These are phyloP conservation scores for Lichtheimia ornata DNA, from an alignment of 371 early-diverging fungal genomes.

Conservation along the genomic window DNA sequence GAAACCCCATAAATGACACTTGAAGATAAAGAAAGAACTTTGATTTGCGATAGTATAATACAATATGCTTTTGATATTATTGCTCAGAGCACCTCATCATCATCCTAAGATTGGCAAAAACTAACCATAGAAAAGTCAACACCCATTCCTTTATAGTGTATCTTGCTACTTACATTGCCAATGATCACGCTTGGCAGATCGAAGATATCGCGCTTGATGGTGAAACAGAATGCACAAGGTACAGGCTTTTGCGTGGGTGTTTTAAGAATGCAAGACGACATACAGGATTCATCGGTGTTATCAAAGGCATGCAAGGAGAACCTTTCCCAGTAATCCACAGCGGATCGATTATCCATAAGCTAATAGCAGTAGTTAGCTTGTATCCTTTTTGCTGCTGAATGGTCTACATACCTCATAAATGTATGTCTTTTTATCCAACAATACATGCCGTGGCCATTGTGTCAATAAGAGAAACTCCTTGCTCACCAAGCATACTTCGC, in stretches of 20 bases:
- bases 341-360: slow-evolving; percentile 88
- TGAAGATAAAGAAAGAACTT: too few relatives aligned
- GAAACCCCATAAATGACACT: too few relatives aligned
- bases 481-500: slow-evolving; percentile 89
- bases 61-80: too few relatives aligned
- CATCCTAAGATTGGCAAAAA: not conserved
- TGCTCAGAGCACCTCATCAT: not conserved
- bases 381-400: not conserved
- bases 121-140: not conserved
- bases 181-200: slow-evolving; percentile 86
- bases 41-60: too few relatives aligned
- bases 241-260: slow-evolving; percentile 66
- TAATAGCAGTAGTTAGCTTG: slow-evolving; percentile 23
- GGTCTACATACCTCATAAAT: slow-evolving; percentile 67
- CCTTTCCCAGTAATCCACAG: slow-evolving; percentile 91
- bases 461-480: slow-evolving; percentile 90
- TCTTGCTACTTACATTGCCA: slow-evolving; percentile 61
- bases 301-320: slow-evolving; percentile 90
- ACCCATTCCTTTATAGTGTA: not conserved
- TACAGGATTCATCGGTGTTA: slow-evolving; percentile 80
- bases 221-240: slow-evolving; percentile 89
- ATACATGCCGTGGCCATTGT: slow-evolving; percentile 79
- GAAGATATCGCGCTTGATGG: slow-evolving; percentile 90
- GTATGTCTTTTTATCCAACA: slow-evolving; percentile 72
- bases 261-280: slow-evolving; percentile 74